phyloP scores from a whole-genome alignment of 805 yeast genomes.

The Millerozyma miso region DNA sequence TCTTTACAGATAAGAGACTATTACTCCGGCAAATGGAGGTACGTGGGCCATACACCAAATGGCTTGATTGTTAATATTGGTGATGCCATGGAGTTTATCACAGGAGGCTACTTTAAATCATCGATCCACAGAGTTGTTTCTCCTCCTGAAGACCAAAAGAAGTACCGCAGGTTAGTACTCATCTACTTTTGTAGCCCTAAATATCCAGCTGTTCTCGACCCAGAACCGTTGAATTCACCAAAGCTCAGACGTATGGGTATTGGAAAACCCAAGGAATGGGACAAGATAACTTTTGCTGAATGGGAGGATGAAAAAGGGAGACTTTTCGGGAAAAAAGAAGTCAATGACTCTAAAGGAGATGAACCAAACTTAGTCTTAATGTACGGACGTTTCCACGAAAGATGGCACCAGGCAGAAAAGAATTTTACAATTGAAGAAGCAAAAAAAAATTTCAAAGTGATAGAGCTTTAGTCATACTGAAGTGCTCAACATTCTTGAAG shows the following conservation, averaged over 20 bases:
- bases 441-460: slow-evolving; percentile 18
- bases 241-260: slow-evolving; percentile 19
- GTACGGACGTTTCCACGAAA: slow-evolving; percentile 39
- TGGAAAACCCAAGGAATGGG: slow-evolving; percentile 23
- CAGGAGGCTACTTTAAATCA: slow-evolving; percentile 26
- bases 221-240: slow-evolving; percentile 22
- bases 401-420: slow-evolving; percentile 38
- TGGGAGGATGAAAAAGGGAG: slow-evolving; percentile 43
- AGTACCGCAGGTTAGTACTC: slow-evolving; percentile 19
- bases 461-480: no score
- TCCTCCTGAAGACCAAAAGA: slow-evolving; percentile 23
- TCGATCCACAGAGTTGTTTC: slow-evolving; percentile 24
- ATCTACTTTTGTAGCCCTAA: slow-evolving; percentile 24
- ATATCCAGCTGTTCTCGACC: slow-evolving; percentile 17
- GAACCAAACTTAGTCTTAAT: slow-evolving; percentile 34
- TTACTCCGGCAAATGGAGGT: slow-evolving; percentile 25
- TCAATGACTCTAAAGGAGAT: slow-evolving; percentile 29
- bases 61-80: slow-evolving; percentile 27
- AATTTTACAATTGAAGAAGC: slow-evolving; percentile 25
- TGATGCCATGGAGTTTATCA: slow-evolving; percentile 28
- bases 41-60: slow-evolving; percentile 26
- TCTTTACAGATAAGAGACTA: slow-evolving; percentile 29
- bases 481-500: no score
- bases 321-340: slow-evolving; percentile 38
- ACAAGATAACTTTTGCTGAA: slow-evolving; percentile 20